Base-by-base conservation (phyloP, 1,139 yeast species). In the Wickerhamiella infanticola region DNA sequence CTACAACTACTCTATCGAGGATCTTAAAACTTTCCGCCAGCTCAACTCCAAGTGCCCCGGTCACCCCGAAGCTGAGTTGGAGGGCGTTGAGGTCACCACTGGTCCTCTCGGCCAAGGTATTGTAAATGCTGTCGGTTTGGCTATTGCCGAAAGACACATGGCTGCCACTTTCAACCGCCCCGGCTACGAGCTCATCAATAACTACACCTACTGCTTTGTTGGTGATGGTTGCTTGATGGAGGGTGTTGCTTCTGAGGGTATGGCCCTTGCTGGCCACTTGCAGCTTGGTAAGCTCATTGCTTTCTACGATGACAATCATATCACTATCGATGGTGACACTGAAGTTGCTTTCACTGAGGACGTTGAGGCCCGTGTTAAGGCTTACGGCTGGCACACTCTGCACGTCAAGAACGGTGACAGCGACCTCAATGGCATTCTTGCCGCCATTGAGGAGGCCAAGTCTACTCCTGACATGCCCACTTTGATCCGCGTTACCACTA, bases 51-150 rank as follows among this genome's bases (percentile, higher is more conserved):
- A 79, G 70, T 82, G 95, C 54, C 98, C 98, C 46, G 98, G 98
- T 58, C 98, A 90, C 72, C 98, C 98, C 46, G 97, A 90, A 71
- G 71, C 67, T 50, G 81, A 76, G 58, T 62, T 72, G 46, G 88
- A 94, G 48, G 98, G 97, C 63, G 79, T 86, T 49, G 98, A 93
- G 65, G 95, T 88, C 61, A 88, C 98, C 66, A 88, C 98, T 52
- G 99, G 99, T 66, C 98, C 99, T 51, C 77, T 90, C 61, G 99
- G 99, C 64, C 99, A 90, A 72, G 99, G 99, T 79, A 76, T 90
- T 60, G 74, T 82, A 60, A 88, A 88, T 65, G 97, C 96, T 47
- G 95, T 90, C 59, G 99, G 99, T 70, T 64, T 93, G 60, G 98
- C 98, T 51, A 75, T 90, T 63, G 98, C 96, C 51, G 94, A 85